Percentiles rank a stretch among this genome's conserved stretches.
Conservation (phyloP, 495 filamentous ascomycete genomes). For the Aspergillus mulundensis region DNA sequence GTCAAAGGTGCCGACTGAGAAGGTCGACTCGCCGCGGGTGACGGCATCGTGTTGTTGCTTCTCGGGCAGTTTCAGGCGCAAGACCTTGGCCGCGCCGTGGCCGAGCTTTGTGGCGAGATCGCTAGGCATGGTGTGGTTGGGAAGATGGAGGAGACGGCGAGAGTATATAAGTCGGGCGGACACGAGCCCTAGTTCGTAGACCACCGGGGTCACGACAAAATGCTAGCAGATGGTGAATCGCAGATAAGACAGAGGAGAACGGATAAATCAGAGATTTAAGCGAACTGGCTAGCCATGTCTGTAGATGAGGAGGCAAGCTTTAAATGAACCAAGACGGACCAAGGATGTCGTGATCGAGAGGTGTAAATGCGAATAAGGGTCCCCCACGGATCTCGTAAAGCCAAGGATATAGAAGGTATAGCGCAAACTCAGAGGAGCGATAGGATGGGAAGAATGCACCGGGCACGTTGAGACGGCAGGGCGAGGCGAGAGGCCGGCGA, state of each 20-base stretch:
- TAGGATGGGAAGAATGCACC: conserved; percentile 22
- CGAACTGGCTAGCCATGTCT: conserved; percentile 12
- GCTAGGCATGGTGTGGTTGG: conserved; percentile 28
- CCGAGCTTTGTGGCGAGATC: conserved; percentile 54
- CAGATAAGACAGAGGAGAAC: not conserved
- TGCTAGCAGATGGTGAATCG: not conserved
- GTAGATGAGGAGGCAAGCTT: conserved; percentile 9
- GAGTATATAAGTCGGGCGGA: not conserved
- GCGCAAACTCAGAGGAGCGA: conserved; percentile 4
- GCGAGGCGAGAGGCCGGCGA: not conserved
- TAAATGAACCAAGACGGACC: conserved; percentile 15
- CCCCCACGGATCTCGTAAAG: conserved; percentile 4
- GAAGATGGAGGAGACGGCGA: not conserved
- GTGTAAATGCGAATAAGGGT: conserved; percentile 19
- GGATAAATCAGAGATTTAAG: conserved; percentile 5
- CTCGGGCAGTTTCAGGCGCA: conserved; percentile 81
- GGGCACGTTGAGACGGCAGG: not conserved
- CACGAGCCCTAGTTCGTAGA: not conserved
- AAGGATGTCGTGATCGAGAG: conserved; percentile 29
- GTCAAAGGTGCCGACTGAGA: conserved; percentile 71
- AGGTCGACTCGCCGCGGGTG: conserved; percentile 71
- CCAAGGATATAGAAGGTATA: conserved; percentile 3
- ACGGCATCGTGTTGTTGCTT: conserved; percentile 47
- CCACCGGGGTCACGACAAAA: conserved; percentile 1
- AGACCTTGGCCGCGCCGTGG: conserved; percentile 68